phyloP scores from a whole-genome alignment of 2,329 filamentous ascomycete species.

The Paramyrothecium roridum region DNA sequence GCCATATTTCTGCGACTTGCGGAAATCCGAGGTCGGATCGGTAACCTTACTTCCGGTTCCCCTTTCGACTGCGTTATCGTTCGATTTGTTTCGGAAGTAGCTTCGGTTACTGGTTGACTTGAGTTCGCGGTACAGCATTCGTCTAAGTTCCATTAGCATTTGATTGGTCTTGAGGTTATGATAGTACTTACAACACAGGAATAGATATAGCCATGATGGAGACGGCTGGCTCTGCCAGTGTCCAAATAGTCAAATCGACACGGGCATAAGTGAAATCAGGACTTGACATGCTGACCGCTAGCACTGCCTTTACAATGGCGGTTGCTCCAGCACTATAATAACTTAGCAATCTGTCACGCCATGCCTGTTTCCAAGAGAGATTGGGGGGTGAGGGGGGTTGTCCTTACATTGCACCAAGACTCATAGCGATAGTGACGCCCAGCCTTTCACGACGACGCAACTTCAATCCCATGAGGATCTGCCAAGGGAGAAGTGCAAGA shows the following conservation, averaged over 20 bases:
- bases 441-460: constrained; percentile 28
- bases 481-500: constrained; percentile 28
- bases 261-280: constrained; percentile 29
- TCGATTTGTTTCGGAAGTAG: constrained; percentile 18
- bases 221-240: constrained; percentile 27
- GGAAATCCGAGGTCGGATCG: constrained; percentile 5
- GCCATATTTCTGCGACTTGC: constrained; percentile 12
- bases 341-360: constrained; percentile 4
- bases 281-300: constrained; percentile 26
- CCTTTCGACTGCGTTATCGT: constrained; percentile 7
- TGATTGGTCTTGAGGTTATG: neutral
- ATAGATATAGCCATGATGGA: constrained; percentile 33
- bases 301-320: constrained; percentile 29
- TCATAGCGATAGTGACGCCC: constrained; percentile 31
- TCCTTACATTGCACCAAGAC: constrained; percentile 28
- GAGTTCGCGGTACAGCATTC: constrained; percentile 30
- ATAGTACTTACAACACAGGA: constrained; percentile 23
- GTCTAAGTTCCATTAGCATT: constrained; percentile 14
- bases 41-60: constrained; percentile 1
- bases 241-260: constrained; percentile 32
- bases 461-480: constrained; percentile 26
- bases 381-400: no score
- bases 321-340: constrained; percentile 23
- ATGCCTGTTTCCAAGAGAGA: no score
- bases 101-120: constrained; percentile 24